These are phyloP conservation scores for Aspergillus ruber DNA, from an alignment of 2,329 filamentous ascomycete species.

Conservation along the genomic window DNA sequence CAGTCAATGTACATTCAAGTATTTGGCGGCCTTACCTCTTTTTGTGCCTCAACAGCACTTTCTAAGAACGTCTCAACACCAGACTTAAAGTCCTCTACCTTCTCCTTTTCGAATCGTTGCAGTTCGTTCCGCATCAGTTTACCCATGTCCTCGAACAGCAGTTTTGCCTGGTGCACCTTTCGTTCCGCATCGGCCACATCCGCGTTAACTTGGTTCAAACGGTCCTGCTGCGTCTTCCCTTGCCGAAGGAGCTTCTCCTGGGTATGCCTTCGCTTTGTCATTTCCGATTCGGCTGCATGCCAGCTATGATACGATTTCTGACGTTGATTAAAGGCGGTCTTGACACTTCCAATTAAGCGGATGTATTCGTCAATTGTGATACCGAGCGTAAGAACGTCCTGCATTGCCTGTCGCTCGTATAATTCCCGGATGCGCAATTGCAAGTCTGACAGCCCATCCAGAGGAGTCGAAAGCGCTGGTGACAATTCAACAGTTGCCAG, in stretches of 20 bases:
- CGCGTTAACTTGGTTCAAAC: constrained; percentile 82
- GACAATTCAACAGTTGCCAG: constrained; percentile 90
- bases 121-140: constrained; percentile 83
- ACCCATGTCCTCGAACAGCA: constrained; percentile 97
- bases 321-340: constrained; percentile 83
- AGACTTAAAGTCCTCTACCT: constrained; percentile 98
- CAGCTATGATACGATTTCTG: constrained; percentile 95
- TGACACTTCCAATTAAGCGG: constrained; percentile 87
- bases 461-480: constrained; percentile 74
- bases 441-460: constrained; percentile 86
- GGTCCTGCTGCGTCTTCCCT: constrained; percentile 91
- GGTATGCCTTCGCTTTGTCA: constrained; percentile 78
- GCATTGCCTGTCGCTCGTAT: constrained; percentile 93
- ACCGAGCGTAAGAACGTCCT: constrained; percentile 90
- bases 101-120: constrained; percentile 91
- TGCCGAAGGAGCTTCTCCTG: constrained; percentile 95
- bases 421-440: constrained; percentile 91
- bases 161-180: constrained; percentile 79
- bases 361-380: constrained; percentile 99
- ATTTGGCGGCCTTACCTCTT: constrained; percentile 65
- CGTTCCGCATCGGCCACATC: constrained; percentile 94
- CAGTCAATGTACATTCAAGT: constrained; percentile 7
- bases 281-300: constrained; percentile 82
- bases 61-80: constrained; percentile 97
- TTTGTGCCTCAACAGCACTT: constrained; percentile 94